Evolutionary conservation across 352 stramenopile species (phyloP).

Genomic region (Globisporangium spiculum): DNA sequence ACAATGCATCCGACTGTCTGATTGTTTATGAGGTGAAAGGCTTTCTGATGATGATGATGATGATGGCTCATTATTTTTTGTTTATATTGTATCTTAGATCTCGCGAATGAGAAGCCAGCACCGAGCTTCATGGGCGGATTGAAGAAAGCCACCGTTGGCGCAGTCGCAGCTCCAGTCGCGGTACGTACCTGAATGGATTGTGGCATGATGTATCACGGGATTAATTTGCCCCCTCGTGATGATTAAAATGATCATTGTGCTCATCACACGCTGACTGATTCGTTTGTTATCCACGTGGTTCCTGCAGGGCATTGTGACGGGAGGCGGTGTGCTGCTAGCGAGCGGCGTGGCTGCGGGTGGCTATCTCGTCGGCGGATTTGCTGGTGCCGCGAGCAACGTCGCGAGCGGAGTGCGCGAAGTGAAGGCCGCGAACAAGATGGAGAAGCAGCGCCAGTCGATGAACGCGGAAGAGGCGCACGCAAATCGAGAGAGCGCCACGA

Average conservation of each 20-base stretch:
- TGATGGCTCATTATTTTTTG: background rate
- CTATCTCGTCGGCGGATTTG: constrained; percentile 81
- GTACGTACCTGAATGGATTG: constrained; percentile 31
- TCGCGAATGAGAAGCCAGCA: constrained; percentile 61
- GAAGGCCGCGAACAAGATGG: constrained; percentile 72
- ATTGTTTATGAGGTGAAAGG: background rate
- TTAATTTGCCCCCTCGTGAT: background rate
- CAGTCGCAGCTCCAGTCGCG: constrained; percentile 74
- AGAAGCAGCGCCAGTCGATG: constrained; percentile 46
- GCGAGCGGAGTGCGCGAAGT: constrained; percentile 79
- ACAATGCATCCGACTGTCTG: background rate
- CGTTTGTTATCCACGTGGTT: background rate
- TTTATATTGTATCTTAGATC: constrained; percentile 8
- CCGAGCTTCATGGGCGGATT: constrained; percentile 82
- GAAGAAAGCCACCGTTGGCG: constrained; percentile 84
- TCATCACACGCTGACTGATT: background rate
- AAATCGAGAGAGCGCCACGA: constrained; percentile 1
- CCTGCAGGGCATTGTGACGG: constrained; percentile 64
- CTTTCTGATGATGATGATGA: background rate
- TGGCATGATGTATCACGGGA: background rate
- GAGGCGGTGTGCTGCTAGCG: constrained; percentile 67
- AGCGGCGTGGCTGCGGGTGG: constrained; percentile 74
- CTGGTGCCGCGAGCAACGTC: constrained; percentile 78
- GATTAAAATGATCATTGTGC: constrained; percentile 6
- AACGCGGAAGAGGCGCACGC: constrained; percentile 6